Conservation (phyloP, 2,329 filamentous ascomycete species). For the Juglanconis sp. region DNA sequence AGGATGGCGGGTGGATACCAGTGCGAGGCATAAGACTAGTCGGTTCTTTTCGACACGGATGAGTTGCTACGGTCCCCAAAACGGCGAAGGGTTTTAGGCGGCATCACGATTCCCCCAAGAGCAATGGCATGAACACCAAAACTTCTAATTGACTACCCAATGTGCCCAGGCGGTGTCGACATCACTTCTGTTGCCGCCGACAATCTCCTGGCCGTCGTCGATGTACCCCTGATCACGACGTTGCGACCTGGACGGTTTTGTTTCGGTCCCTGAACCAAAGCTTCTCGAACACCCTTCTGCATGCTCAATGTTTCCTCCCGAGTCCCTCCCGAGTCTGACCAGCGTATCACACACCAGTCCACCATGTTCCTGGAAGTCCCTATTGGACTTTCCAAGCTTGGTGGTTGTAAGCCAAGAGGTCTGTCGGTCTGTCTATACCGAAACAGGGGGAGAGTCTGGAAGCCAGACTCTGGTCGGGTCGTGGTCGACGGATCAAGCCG, state of each 20-base stretch:
- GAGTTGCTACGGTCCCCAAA: not conserved
- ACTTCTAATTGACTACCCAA: not conserved
- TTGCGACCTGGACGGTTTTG: slow-evolving; percentile 2
- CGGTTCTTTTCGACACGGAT: not conserved
- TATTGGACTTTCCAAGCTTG: too few species aligned
- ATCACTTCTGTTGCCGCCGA: slow-evolving; percentile 6
- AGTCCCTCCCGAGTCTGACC: not conserved
- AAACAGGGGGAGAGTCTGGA: not conserved
- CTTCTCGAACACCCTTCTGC: not conserved
- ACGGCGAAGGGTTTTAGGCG: slow-evolving; percentile 5
- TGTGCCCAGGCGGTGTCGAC: not conserved
- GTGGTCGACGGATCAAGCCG: not conserved
- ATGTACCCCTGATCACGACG: slow-evolving; percentile 8
- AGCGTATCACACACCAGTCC: not conserved
- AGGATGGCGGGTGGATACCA: not conserved
- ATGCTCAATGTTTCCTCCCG: not conserved
- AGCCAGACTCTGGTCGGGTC: not conserved
- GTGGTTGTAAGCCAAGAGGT: not conserved
- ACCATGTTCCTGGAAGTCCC: not conserved
- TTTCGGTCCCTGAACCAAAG: not conserved
- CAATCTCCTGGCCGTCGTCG: not conserved
- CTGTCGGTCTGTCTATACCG: not conserved
- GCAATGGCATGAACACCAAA: slow-evolving; percentile 3
- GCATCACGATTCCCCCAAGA: slow-evolving; percentile 16
- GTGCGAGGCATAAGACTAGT: not conserved